A percentile compares a stretch with the other conserved stretches of the same genome.
Conservation (phyloP, 73 alveolate genomes). For the Uronychia binucleata region DNA sequence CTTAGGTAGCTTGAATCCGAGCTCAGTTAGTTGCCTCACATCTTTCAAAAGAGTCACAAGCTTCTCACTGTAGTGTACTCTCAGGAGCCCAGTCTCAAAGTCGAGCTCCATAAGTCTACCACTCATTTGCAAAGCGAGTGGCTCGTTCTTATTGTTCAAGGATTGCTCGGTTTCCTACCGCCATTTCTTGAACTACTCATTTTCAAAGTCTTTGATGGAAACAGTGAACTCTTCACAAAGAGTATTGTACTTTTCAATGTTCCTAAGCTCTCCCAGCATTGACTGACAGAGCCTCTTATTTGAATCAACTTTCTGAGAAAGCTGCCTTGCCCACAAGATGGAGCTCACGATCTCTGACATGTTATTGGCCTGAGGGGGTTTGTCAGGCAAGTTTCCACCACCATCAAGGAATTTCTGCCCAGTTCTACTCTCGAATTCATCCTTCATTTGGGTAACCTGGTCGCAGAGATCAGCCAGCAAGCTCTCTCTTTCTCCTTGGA, state of each 20-base stretch:
- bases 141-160: conserved; percentile 46
- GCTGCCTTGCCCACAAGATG: conserved; percentile 88
- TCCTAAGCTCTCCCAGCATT: conserved; percentile 73
- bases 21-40: conserved; percentile 91
- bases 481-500: conserved; percentile 74
- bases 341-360: conserved; percentile 70
- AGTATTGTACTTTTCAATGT: conserved; percentile 40
- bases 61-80: conserved; percentile 95
- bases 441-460: conserved; percentile 56
- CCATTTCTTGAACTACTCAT: conserved; percentile 74
- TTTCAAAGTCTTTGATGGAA: conserved; percentile 68
- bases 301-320: conserved; percentile 65
- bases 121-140: conserved; percentile 67
- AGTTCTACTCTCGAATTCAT: conserved; percentile 82
- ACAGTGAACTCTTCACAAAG: conserved; percentile 65
- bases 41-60: conserved; percentile 94
- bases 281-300: conserved; percentile 54
- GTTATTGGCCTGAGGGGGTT: conserved; percentile 71
- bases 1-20: conserved; percentile 89
- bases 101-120: conserved; percentile 93
- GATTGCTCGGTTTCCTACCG: conserved; percentile 37
- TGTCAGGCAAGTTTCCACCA: conserved; percentile 61
- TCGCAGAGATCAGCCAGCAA: conserved; percentile 63
- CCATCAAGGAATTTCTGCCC: conserved; percentile 63
- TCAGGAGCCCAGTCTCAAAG: conserved; percentile 90